Evolutionary conservation across 352 stramenopile species (phyloP), one percentile per base, ranked within the genome.

Genomic region (Phytophthora capsici): DNA sequence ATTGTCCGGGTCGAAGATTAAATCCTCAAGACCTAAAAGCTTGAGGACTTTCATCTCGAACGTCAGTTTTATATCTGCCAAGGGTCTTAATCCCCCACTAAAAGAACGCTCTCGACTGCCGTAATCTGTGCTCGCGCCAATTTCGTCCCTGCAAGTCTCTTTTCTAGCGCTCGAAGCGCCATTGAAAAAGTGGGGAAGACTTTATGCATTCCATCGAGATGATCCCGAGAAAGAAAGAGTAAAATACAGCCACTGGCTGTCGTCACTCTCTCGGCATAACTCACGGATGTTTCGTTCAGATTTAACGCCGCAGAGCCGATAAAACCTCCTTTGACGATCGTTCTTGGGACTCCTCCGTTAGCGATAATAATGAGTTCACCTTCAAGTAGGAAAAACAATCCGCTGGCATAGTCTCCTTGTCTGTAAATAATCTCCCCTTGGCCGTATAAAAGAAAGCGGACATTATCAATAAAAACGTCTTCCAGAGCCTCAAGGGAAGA

Each of bases 351-450:
- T 8, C 66, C 69, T 5, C 61, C 66, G 40, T 84, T 57, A 2
- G 49, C 49, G 32, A 83, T 78, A 44, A 88, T 77, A 23, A 79
- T 77, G 0, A 88, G 63, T 26, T 87, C 75, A 0, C 83, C 83
- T 43, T 88, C 77, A 0, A 90, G 55, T 9, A 88, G 44, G 22
- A 90, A 86, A 44, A 84, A 92, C 1, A 90, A 48, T 0, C 77
- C 77, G 30, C 73, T 87, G 2, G 83, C 79, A 38, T 88, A 88
- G 45, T 91, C 80, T 6, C 78, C 75, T 49, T 86, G 71, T 4
- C 73, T 67, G 52, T 84, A 90, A 10, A 90, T 81, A 17, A 83
- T 76, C 57, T 90, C 81, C 1, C 81, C 79, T 36, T 90, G 82
- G 0, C 82, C 77, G 36, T 84, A 88, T 4, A 90, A 55, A 50